These are phyloP conservation scores for Termitomyces sp. DNA, from an alignment of 768 basidiomycete genomes.

Conservation along the genomic window DNA sequence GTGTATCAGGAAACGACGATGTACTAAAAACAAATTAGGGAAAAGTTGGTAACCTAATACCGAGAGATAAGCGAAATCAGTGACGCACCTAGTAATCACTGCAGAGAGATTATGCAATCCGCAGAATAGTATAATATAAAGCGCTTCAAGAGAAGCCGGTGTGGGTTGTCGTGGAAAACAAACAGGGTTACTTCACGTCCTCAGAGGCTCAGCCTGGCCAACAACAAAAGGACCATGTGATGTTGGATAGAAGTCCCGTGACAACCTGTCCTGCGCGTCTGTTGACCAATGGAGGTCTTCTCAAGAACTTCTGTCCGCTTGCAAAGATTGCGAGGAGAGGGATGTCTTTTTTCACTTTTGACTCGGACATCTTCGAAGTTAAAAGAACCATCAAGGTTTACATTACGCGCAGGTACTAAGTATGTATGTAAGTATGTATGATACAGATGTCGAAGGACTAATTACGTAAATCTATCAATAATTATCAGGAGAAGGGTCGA, in stretches of 20 bases:
- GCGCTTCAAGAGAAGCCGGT: not conserved
- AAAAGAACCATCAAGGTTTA: slow-evolving; percentile 1
- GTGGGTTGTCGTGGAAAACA: slow-evolving; percentile 2
- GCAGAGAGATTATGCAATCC: not conserved
- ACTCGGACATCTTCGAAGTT: not conserved
- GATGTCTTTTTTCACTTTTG: not conserved
- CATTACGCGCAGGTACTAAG: not conserved
- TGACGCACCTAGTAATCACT: slow-evolving; percentile 5
- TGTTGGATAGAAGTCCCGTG: slow-evolving; percentile 2
- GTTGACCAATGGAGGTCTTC: no score
- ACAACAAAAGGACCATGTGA: slow-evolving; percentile 11
- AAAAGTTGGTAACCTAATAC: not conserved
- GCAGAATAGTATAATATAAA: not conserved
- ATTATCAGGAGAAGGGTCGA: not conserved
- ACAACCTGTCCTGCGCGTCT: not conserved
- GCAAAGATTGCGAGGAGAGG: not conserved
- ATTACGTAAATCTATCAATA: not conserved
- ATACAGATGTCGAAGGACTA: not conserved
- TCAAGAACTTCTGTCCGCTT: not conserved
- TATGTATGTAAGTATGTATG: not conserved
- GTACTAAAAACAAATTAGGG: not conserved
- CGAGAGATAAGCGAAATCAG: not conserved
- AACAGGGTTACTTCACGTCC: not conserved
- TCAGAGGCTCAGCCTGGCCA: not conserved
- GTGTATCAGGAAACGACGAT: not conserved